Evolutionary conservation across 1,139 yeast genomes (phyloP).

Genomic region (Kurtzmaniella quercitrusa): DNA sequence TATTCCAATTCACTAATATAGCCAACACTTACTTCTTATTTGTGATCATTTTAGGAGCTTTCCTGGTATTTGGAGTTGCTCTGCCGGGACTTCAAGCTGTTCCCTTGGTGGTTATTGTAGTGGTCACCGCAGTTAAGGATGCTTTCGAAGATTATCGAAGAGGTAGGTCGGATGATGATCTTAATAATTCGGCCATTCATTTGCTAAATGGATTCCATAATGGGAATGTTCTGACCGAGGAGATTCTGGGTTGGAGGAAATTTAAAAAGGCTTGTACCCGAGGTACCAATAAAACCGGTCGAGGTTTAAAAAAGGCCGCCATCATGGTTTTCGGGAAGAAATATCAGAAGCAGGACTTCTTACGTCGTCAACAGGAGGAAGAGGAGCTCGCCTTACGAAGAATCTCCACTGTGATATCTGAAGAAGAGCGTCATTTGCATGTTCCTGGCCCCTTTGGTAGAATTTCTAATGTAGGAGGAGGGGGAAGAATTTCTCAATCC

Average conservation of each 20-base stretch:
- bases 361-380: slow-evolving; percentile 23
- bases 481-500: neutral
- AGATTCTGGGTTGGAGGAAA: slow-evolving; percentile 58
- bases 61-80: slow-evolving; percentile 87
- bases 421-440: slow-evolving; percentile 21
- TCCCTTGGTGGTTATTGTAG: slow-evolving; percentile 88
- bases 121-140: slow-evolving; percentile 85
- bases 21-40: slow-evolving; percentile 87
- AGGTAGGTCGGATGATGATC: slow-evolving; percentile 72
- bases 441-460: slow-evolving; percentile 5
- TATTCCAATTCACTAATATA: slow-evolving; percentile 67
- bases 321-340: slow-evolving; percentile 29
- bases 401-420: slow-evolving; percentile 36
- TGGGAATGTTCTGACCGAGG: slow-evolving; percentile 63
- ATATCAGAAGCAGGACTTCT: slow-evolving; percentile 22
- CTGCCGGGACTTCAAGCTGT: slow-evolving; percentile 89
- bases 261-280: slow-evolving; percentile 48
- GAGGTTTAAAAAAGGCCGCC: slow-evolving; percentile 19
- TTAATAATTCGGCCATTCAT: slow-evolving; percentile 84
- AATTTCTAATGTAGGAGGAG: slow-evolving; percentile 10
- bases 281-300: slow-evolving; percentile 13
- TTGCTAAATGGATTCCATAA: slow-evolving; percentile 67
- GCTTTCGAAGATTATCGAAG: slow-evolving; percentile 93
- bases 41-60: slow-evolving; percentile 78
- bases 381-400: slow-evolving; percentile 30